Percentiles rank a stretch among this genome's conserved stretches.
Conservation (phyloP, 192 early-diverging fungal species). For the Podila epigama region DNA sequence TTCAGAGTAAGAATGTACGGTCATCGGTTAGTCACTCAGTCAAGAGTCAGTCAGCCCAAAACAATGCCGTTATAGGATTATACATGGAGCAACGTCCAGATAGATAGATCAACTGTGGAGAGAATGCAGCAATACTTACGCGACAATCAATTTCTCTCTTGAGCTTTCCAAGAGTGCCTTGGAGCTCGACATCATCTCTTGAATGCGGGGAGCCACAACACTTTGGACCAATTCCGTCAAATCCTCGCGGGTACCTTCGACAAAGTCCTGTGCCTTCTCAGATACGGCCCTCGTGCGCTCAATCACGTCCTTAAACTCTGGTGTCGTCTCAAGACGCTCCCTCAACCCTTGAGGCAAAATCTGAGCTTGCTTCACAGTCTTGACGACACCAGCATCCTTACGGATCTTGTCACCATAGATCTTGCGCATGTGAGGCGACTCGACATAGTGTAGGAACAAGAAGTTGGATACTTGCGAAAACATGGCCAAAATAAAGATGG, state of each 20-base stretch:
- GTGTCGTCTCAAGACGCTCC: conserved; percentile 57
- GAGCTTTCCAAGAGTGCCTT: conserved; percentile 53
- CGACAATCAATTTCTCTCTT: conserved; percentile 40
- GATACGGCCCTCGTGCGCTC: conserved; percentile 60
- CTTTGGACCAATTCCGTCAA: conserved; percentile 60
- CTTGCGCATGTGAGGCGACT: conserved; percentile 91
- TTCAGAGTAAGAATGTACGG: too few relatives aligned
- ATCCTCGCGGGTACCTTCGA: conserved; percentile 63
- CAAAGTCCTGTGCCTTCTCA: conserved; percentile 68
- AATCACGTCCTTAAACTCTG: conserved; percentile 61
- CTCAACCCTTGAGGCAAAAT: conserved; percentile 67
- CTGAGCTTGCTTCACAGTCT: conserved; percentile 68
- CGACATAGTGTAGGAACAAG: conserved; percentile 87
- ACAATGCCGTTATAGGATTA: too few relatives aligned
- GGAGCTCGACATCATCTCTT: conserved; percentile 57
- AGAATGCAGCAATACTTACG: conserved; percentile 19
- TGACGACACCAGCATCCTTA: conserved; percentile 82
- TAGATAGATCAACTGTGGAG: too few relatives aligned
- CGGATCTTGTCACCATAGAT: conserved; percentile 88
- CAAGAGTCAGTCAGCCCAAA: too few relatives aligned
- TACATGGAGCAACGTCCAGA: too few relatives aligned
- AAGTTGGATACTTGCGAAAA: conserved; percentile 85
- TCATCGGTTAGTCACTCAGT: too few relatives aligned
- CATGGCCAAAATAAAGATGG: conserved; percentile 85
- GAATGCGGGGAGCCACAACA: conserved; percentile 56